These are phyloP conservation scores for Geosmithia flava DNA, from an alignment of 2,329 filamentous ascomycete genomes.

Conservation along the genomic window DNA sequence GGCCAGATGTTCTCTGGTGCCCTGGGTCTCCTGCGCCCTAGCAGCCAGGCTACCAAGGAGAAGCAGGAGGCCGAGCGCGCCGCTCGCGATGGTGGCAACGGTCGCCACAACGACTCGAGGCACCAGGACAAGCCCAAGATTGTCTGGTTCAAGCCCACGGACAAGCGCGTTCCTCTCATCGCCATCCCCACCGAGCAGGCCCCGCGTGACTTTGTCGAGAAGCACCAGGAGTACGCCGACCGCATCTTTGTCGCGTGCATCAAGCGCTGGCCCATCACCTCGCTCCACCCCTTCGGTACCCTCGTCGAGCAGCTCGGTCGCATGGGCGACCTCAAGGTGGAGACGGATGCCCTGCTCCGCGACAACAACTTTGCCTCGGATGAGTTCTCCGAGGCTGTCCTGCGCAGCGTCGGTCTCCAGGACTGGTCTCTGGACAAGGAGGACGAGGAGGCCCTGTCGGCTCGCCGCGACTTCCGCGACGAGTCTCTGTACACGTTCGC, in stretches of 20 bases:
- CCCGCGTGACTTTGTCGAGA: constrained; percentile 94
- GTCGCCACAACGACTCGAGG: constrained; percentile 65
- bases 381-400: constrained; percentile 92
- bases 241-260: constrained; percentile 98
- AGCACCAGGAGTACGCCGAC: constrained; percentile 94
- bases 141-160: constrained; percentile 99
- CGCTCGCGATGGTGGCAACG: constrained; percentile 67
- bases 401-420: constrained; percentile 83
- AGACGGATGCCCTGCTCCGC: constrained; percentile 89
- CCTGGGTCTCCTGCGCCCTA: constrained; percentile 83
- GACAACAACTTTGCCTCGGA: constrained; percentile 99
- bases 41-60: constrained; percentile 97
- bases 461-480: constrained; percentile 79
- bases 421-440: constrained; percentile 85
- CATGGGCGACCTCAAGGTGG: constrained; percentile 95
- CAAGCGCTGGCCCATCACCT: constrained; percentile 98
- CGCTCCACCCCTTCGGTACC: constrained; percentile 96
- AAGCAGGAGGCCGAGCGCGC: constrained; percentile 96
- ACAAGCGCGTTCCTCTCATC: constrained; percentile 96
- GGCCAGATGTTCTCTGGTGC: constrained; percentile 99
- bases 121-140: constrained; percentile 95
- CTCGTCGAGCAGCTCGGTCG: constrained; percentile 93
- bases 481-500: constrained; percentile 90
- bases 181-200: constrained; percentile 98
- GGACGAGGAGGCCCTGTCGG: constrained; percentile 58